These are phyloP conservation scores for Cornus kousa DNA, from an alignment of 148 eudicot species.

Conservation along the genomic window DNA sequence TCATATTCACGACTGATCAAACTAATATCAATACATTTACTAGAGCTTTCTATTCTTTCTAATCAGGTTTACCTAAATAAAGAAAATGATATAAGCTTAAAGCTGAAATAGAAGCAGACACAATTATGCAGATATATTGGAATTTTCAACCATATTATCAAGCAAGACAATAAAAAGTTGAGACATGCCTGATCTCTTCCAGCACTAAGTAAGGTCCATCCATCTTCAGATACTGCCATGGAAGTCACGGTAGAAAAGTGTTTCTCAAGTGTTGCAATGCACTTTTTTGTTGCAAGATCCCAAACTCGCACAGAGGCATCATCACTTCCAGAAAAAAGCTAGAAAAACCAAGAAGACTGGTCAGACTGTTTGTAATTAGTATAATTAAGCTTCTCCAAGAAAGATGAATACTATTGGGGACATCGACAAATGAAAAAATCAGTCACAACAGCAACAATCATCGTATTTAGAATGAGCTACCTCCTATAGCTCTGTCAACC, in stretches of 20 bases:
- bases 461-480: neutral
- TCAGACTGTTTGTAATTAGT: conserved; percentile 7
- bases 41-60: neutral
- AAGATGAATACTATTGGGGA: neutral
- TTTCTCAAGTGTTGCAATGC: conserved; percentile 66
- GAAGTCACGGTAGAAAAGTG: conserved; percentile 89
- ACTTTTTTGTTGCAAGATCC: conserved; percentile 82
- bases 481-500: neutral
- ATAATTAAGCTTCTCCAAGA: neutral
- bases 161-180: neutral
- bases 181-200: conserved; percentile 86
- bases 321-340: conserved; percentile 91
- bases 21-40: neutral
- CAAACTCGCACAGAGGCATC: conserved; percentile 79
- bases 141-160: neutral
- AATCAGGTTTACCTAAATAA: neutral
- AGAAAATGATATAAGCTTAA: neutral
- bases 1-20: neutral
- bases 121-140: neutral
- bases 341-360: conserved; percentile 9
- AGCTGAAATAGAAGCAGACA: neutral
- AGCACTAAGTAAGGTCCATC: conserved; percentile 71
- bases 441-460: neutral
- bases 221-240: conserved; percentile 77
- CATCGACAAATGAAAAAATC: neutral